Evolutionary conservation across 106 monocot species (phyloP).

Genomic region (Dendrobium huoshanense): DNA sequence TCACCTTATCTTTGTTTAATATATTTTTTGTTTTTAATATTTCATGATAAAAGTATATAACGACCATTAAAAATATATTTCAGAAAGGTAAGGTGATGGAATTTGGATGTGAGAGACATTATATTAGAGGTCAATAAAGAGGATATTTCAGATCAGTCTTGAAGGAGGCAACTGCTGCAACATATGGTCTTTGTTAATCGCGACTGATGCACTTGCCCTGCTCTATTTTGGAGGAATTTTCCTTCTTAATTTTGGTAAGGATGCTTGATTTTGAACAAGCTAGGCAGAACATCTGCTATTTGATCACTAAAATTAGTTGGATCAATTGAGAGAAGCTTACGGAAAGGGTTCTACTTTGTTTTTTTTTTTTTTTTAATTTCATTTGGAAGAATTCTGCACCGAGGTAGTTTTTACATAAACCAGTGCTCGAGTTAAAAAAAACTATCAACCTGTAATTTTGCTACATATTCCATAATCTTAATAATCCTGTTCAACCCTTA

Average conservation of each 20-base stretch:
- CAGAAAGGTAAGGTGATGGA: no score
- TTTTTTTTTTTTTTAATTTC: background rate
- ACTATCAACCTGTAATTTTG: background rate
- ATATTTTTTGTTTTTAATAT: no score
- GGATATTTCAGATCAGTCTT: background rate
- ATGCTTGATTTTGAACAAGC: background rate
- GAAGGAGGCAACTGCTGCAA: background rate
- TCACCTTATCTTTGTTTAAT: no score
- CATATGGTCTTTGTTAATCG: background rate
- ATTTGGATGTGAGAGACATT: no score
- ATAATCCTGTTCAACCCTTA: no score
- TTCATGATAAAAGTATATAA: no score
- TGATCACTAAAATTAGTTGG: background rate
- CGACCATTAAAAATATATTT: no score
- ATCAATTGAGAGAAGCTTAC: background rate
- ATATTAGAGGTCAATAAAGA: background rate
- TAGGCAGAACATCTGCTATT: background rate
- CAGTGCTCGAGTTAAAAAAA: background rate
- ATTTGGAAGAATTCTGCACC: background rate
- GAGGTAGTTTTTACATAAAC: background rate
- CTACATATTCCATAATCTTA: background rate
- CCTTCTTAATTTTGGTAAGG: background rate
- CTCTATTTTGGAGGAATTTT: background rate
- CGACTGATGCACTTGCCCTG: background rate
- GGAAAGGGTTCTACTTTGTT: background rate